A percentile compares a stretch with the other conserved stretches of the same genome.
Conservation (phyloP, 805 yeast genomes). For the Spencermartinsiella europaea region DNA sequence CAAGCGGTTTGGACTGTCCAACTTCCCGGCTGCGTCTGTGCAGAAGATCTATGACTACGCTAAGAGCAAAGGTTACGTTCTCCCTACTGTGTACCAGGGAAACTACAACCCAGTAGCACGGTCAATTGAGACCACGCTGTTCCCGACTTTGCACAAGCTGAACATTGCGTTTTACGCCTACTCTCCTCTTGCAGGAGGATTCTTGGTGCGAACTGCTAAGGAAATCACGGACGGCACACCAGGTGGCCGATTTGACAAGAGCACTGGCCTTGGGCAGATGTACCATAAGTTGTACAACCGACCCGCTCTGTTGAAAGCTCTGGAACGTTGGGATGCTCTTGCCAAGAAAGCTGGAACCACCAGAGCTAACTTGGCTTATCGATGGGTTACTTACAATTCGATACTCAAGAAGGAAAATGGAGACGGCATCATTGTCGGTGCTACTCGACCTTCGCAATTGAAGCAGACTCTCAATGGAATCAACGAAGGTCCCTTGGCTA, state of each 20-base stretch:
- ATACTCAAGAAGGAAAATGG: constrained; percentile 15
- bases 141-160: constrained; percentile 22
- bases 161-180: constrained; percentile 25
- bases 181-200: constrained; percentile 27
- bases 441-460: constrained; percentile 18
- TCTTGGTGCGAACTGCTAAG: constrained; percentile 19
- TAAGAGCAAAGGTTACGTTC: constrained; percentile 22
- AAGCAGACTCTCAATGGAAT: constrained; percentile 20
- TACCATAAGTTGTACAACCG: constrained; percentile 20
- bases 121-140: constrained; percentile 20
- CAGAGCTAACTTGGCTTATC: constrained; percentile 21
- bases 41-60: constrained; percentile 20
- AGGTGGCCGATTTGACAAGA: constrained; percentile 20
- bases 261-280: constrained; percentile 13
- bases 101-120: constrained; percentile 28
- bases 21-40: constrained; percentile 23
- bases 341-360: constrained; percentile 19
- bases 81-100: constrained; percentile 30
- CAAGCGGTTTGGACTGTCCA: constrained; percentile 27
- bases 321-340: constrained; percentile 18
- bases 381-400: constrained; percentile 25
- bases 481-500: constrained; percentile 24
- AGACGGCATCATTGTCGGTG: constrained; percentile 25
- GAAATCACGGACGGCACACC: constrained; percentile 12
- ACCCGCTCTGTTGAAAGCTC: constrained; percentile 20